Conservation (phyloP, 73 alveolate genomes). For the Uronychia setigera region DNA sequence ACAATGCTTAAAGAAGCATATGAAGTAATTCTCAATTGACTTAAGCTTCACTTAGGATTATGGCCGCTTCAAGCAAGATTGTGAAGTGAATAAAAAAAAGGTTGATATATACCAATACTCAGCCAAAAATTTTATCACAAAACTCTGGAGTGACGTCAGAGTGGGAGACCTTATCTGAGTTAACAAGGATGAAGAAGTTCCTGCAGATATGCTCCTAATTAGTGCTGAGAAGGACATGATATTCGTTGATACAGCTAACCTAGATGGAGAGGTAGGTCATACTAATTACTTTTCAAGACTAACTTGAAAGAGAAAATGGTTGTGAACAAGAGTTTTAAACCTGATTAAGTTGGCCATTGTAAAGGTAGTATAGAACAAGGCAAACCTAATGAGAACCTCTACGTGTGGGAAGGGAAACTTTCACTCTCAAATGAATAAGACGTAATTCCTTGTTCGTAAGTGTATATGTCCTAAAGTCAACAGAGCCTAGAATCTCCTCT, state of each 20-base stretch:
- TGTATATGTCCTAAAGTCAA: slow-evolving; percentile 5
- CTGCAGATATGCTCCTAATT: slow-evolving; percentile 78
- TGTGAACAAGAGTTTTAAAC: too few relatives aligned
- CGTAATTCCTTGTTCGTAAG: slow-evolving; percentile 6
- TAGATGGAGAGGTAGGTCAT: slow-evolving; percentile 67
- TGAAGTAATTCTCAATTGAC: slow-evolving; percentile 48
- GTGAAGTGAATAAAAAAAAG: slow-evolving; percentile 26
- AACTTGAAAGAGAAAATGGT: slow-evolving; percentile 39
- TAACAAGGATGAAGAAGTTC: slow-evolving; percentile 70
- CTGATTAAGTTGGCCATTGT: slow-evolving; percentile 45
- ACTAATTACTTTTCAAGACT: slow-evolving; percentile 9
- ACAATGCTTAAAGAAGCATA: slow-evolving; percentile 86
- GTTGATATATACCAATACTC: slow-evolving; percentile 5
- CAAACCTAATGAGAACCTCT: slow-evolving; percentile 59
- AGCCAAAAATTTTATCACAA: neutral
- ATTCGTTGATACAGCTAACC: slow-evolving; percentile 74
- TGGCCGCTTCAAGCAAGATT: slow-evolving; percentile 22
- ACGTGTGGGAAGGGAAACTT: slow-evolving; percentile 60
- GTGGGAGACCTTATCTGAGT: slow-evolving; percentile 75
- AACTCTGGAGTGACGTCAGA: slow-evolving; percentile 60
- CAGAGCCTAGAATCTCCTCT: slow-evolving; percentile 67
- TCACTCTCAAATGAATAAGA: neutral
- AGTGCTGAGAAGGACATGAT: slow-evolving; percentile 32
- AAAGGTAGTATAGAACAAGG: slow-evolving; percentile 61
- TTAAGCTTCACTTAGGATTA: neutral